Evolutionary conservation across 1,139 yeast genomes (phyloP).

Genomic region (Pichia sp.): DNA sequence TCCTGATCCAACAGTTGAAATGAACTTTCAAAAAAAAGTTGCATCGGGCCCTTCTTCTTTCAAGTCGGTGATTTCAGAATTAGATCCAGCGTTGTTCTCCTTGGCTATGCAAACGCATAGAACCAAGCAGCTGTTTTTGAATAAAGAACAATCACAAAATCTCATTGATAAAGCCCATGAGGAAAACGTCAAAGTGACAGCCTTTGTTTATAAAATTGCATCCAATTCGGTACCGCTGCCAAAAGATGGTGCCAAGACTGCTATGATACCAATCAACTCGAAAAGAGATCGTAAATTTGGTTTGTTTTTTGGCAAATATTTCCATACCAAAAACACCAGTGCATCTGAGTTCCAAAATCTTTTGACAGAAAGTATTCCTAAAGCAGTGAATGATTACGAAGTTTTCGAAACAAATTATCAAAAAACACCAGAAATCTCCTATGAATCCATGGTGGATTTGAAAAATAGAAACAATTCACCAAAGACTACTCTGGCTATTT

Average conservation of each 20-base stretch:
- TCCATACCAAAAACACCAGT: neutral
- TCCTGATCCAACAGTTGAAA: conserved; percentile 8
- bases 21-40: conserved; percentile 4
- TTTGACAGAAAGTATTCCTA: conserved; percentile 1
- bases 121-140: neutral
- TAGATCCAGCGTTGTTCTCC: conserved; percentile 1
- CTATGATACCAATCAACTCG: conserved; percentile 11
- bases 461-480: conserved; percentile 6
- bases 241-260: neutral
- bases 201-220: conserved; percentile 6
- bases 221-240: neutral
- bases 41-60: neutral
- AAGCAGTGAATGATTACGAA: conserved; percentile 5
- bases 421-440: neutral
- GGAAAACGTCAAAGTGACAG: conserved; percentile 7
- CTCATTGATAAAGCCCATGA: conserved; percentile 2
- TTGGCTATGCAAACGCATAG: conserved; percentile 5
- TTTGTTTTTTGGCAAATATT: conserved; percentile 9
- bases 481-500: conserved; percentile 6
- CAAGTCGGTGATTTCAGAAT: neutral
- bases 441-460: conserved; percentile 2
- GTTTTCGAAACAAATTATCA: neutral
- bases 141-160: neutral
- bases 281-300: conserved; percentile 7
- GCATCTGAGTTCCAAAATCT: conserved; percentile 4